These are phyloP conservation scores for Aspergillus heteromorphus DNA, from an alignment of 495 filamentous ascomycete species.

Conservation along the genomic window DNA sequence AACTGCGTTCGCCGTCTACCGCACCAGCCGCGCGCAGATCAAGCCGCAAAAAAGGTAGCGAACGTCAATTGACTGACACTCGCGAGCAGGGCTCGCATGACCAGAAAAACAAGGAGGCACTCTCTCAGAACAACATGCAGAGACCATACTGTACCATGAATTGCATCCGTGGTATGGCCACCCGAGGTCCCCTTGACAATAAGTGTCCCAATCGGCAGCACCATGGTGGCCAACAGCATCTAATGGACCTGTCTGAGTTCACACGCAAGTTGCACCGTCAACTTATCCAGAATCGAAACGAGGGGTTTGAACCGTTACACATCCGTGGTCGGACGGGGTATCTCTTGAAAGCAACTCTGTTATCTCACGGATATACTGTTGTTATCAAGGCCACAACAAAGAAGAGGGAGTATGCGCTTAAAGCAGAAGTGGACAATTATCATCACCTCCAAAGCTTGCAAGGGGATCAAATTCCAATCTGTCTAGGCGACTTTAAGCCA, in stretches of 20 bases:
- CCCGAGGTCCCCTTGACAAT: constrained; percentile 20
- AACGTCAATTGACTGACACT: constrained; percentile 10
- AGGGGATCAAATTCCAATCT: constrained; percentile 20
- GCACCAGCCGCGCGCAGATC: constrained; percentile 17
- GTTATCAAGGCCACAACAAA: constrained; percentile 23
- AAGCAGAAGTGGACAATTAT: constrained; percentile 25
- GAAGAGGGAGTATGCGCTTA: constrained; percentile 20
- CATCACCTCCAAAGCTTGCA: constrained; percentile 14
- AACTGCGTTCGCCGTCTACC: constrained; percentile 17
- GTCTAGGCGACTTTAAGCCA: constrained; percentile 18
- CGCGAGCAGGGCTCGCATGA: background rate
- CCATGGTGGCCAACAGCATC: constrained; percentile 15
- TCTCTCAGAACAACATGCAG: too few relatives aligned
- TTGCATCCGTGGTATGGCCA: constrained; percentile 22
- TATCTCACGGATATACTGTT: constrained; percentile 24
- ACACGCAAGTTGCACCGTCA: constrained; percentile 21
- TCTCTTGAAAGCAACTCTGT: constrained; percentile 25
- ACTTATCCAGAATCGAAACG: constrained; percentile 18
- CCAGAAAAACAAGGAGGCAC: constrained; percentile 11
- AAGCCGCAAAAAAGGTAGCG: constrained; percentile 10
- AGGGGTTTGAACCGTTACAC: constrained; percentile 22
- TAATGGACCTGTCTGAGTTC: constrained; percentile 16
- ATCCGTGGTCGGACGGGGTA: constrained; percentile 24
- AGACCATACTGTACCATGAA: constrained; percentile 24
- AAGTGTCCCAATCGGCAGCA: constrained; percentile 21